A percentile compares a stretch with the other conserved stretches of the same genome.
phyloP scores from a whole-genome alignment of 129 eudicot genomes.

The Artemisia tridentata region DNA sequence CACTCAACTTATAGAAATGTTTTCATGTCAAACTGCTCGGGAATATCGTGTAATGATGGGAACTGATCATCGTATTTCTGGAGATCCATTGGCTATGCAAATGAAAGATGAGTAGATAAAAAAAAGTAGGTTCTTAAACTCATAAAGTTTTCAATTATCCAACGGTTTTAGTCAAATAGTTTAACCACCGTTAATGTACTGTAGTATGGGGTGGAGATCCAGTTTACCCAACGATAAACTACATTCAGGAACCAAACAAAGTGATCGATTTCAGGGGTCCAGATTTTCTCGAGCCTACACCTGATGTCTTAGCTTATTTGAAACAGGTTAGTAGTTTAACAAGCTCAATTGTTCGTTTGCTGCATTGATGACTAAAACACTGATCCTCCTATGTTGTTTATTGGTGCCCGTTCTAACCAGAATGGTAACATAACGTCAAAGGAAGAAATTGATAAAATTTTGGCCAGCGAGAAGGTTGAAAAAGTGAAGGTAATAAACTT shows the following conservation, averaged over 20 bases:
- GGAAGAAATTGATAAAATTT: conserved; percentile 73
- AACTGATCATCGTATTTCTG: conserved; percentile 67
- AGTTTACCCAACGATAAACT: conserved; percentile 93
- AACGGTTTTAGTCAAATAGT: background rate
- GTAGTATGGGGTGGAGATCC: conserved; percentile 99
- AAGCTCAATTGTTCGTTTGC: conserved; percentile 10
- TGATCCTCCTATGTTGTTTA: conserved; percentile 19
- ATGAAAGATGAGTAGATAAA: conserved; percentile 90
- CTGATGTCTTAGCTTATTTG: conserved; percentile 70
- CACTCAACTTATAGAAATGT: conserved; percentile 89
- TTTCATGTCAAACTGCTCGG: conserved; percentile 78
- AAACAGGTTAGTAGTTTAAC: conserved; percentile 63
- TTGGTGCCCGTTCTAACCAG: conserved; percentile 40
- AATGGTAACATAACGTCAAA: conserved; percentile 72
- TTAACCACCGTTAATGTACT: background rate
- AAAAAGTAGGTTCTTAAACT: conserved; percentile 53
- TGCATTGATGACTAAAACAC: conserved; percentile 1
- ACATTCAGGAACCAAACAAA: conserved; percentile 91
- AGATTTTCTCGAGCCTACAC: conserved; percentile 95
- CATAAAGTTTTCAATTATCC: background rate
- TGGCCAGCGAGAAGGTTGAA: conserved; percentile 75
- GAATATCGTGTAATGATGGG: conserved; percentile 99
- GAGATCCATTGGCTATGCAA: conserved; percentile 97
- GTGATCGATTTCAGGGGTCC: conserved; percentile 93
- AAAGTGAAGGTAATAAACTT: conserved; percentile 60